Base-by-base conservation (phyloP, 352 stramenopile species). In the Plasmopara halstedii region DNA sequence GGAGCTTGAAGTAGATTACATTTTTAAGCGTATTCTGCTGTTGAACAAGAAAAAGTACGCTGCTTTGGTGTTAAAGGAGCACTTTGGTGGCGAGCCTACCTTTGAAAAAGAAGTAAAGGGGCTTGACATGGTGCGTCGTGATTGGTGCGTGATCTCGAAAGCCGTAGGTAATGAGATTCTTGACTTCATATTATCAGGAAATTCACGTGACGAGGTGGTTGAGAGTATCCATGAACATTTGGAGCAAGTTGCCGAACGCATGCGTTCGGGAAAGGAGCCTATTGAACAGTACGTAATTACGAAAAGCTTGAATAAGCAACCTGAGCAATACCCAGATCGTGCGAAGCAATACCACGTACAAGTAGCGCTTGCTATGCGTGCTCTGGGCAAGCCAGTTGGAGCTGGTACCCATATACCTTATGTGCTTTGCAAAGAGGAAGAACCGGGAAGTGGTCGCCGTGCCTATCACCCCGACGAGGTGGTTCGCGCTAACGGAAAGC, bases 41-140 rank as follows among this genome's bases (percentile, higher is more conserved):
- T 83, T 99, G 21, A 99, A 99, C 73, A 99, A 99, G 73, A 99
- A 99, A 68, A 99, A 99, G 67, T 99, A 99, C 64, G 97, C 97
- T 1, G 96, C 97, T 20, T 65, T 99, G 2, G 93, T 97, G 9
- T 75, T 98, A 6, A 88, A 97, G 15, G 85, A 98, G 53, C 58
- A 55, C 13, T 53, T 59, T 8, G 67, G 76, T n/a, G 50, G 56
- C 19, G 69, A 85, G 23, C 60, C 67, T 7, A 53, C 53, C n/a
- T 95, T 94, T 44, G 81, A 97, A 27, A 98, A 97, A 50, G 97
- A 99, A 65, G 95, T 97, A 33, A 99, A 99, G 64, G 97, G 96
- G 70, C 74, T 96, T 25, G 97, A 99, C 66, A 83, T 99, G 46
- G 97, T 99, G 40, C 88, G 97, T 50, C 82, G 82, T 45, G 96